Conservation (phyloP, 352 stramenopile species). For the Pythium oligandrum region DNA sequence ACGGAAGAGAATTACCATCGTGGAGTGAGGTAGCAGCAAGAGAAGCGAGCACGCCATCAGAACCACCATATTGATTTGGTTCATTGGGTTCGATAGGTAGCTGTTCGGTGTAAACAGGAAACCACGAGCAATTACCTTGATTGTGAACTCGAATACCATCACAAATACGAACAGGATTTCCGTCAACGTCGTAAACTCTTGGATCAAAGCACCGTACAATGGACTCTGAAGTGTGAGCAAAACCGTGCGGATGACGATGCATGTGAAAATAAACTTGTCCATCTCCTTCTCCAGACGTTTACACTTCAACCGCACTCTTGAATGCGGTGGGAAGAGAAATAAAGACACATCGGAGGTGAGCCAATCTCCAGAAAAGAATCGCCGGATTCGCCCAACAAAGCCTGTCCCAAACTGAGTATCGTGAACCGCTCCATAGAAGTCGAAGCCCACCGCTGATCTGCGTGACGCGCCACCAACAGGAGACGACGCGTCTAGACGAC, state of each 20-base stretch:
- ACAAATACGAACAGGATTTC: constrained; percentile 69
- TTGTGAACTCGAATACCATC: constrained; percentile 76
- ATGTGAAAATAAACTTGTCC: constrained; percentile 81
- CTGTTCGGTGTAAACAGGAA: constrained; percentile 76
- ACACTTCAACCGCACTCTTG: constrained; percentile 59
- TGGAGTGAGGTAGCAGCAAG: constrained; percentile 67
- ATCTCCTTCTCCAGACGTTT: constrained; percentile 73
- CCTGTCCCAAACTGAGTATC: constrained; percentile 8
- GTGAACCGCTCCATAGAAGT: background rate
- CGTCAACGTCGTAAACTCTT: constrained; percentile 73
- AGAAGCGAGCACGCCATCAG: constrained; percentile 72
- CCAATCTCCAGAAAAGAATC: constrained; percentile 66
- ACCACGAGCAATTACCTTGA: constrained; percentile 78
- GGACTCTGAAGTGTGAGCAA: constrained; percentile 73
- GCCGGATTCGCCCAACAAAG: constrained; percentile 24
- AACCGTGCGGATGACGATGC: constrained; percentile 72
- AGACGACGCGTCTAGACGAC: constrained; percentile 15
- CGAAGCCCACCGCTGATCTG: background rate
- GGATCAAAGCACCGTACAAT: constrained; percentile 70
- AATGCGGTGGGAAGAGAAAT: constrained; percentile 73
- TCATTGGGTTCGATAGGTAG: constrained; percentile 80
- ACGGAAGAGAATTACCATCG: constrained; percentile 68
- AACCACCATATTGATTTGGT: constrained; percentile 83
- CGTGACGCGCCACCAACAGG: background rate
- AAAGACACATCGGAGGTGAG: constrained; percentile 74